Percentiles rank a stretch among this genome's conserved stretches.
Evolutionary conservation across 495 filamentous ascomycete genomes (phyloP).

Genomic region (Tuber brumale): DNA sequence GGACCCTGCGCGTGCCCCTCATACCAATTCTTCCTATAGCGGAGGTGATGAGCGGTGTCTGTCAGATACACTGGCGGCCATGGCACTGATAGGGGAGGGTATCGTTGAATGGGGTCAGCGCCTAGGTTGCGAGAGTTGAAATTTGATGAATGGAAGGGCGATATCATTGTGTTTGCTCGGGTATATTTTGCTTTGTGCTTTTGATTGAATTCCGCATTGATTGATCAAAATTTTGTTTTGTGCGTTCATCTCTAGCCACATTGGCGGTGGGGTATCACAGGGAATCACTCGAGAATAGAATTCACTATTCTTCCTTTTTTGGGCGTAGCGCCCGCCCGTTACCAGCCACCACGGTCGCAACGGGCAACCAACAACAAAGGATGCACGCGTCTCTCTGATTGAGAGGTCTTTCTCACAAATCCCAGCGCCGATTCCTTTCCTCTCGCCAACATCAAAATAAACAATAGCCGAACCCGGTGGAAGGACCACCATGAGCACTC

Average conservation of each 20-base stretch:
- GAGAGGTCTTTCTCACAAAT: neutral
- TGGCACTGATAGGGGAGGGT: no score
- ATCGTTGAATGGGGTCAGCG: no score
- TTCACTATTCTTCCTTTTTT: neutral
- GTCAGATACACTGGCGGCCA: no score
- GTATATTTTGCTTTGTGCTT: neutral
- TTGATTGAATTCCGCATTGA: neutral
- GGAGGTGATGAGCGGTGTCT: no score
- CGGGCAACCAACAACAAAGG: neutral
- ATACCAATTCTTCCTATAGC: no score
- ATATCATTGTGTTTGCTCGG: neutral
- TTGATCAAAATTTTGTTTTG: neutral
- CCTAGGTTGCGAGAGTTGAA: neutral
- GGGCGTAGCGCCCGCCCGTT: neutral
- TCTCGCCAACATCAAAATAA: neutral
- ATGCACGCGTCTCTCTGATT: neutral
- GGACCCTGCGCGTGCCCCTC: no score
- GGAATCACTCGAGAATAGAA: neutral
- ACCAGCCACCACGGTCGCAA: neutral
- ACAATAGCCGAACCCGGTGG: neutral
- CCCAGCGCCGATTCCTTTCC: neutral
- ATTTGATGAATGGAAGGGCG: neutral
- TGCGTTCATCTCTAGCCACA: neutral
- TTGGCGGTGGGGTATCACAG: neutral
- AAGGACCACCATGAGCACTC: neutral